Percentiles rank a stretch among this genome's conserved stretches.
phyloP scores from a whole-genome alignment of 139 green algal genomes.

The Chlorella sp. region DNA sequence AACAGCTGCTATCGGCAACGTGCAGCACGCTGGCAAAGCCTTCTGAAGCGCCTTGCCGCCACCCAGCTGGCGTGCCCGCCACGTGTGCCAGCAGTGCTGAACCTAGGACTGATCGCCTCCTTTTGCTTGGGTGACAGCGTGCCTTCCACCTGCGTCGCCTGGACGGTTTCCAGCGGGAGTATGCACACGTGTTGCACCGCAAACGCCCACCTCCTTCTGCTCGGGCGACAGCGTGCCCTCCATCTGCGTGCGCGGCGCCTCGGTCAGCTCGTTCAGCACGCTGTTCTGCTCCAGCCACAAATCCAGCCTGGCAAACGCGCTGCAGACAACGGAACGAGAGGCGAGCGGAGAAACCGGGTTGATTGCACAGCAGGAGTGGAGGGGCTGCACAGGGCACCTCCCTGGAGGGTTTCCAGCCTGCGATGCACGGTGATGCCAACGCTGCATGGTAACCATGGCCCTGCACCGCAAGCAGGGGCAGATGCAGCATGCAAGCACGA shows the following conservation, averaged over 20 bases:
- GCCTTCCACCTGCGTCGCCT: constrained; percentile 12
- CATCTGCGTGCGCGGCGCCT: constrained; percentile 25
- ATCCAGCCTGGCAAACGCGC: constrained; percentile 46
- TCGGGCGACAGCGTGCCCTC: constrained; percentile 25
- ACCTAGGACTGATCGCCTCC: background rate
- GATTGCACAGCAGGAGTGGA: background rate
- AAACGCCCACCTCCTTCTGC: constrained; percentile 11
- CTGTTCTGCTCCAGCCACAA: constrained; percentile 50
- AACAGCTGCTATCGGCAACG: too few species aligned
- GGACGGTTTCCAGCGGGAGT: too few species aligned
- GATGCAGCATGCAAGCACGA: background rate
- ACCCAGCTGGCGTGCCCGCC: too few species aligned
- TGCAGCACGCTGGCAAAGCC: too few species aligned
- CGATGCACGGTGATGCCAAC: too few species aligned
- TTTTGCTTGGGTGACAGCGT: constrained; percentile 22
- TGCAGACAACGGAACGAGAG: background rate
- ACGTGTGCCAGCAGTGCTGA: too few species aligned
- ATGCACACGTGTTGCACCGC: too few species aligned
- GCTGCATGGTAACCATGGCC: too few species aligned
- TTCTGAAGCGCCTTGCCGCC: too few species aligned
- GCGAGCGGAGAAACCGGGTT: background rate
- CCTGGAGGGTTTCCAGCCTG: background rate
- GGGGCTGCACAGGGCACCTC: too few species aligned
- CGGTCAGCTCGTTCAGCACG: constrained; percentile 55
- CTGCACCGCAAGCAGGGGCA: background rate